These are phyloP conservation scores for Shiraia sp. DNA, from an alignment of 2,329 filamentous ascomycete species.

Conservation along the genomic window DNA sequence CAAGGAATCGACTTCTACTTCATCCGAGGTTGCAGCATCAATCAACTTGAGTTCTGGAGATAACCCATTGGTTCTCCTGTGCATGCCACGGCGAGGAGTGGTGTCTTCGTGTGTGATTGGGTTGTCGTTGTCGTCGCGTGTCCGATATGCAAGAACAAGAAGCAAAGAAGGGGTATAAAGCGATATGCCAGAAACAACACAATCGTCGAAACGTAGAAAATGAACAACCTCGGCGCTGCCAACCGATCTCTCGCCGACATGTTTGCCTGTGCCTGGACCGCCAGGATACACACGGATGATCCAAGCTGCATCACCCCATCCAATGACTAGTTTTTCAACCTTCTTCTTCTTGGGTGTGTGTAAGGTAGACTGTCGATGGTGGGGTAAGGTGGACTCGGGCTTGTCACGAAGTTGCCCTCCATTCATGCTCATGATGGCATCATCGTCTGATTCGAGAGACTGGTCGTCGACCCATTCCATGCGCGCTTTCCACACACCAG, in stretches of 20 bases:
- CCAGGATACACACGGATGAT: conserved; percentile 87
- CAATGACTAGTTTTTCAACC: conserved; percentile 80
- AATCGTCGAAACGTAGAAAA: conserved; percentile 88
- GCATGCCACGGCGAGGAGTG: conserved; percentile 67
- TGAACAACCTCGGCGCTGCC: conserved; percentile 89
- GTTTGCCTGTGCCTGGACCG: conserved; percentile 66
- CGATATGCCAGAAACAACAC: conserved; percentile 95
- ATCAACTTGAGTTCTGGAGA: conserved; percentile 90
- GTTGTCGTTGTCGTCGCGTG: conserved; percentile 70
- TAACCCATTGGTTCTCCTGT: conserved; percentile 74
- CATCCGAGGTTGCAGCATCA: conserved; percentile 78
- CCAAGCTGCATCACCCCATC: conserved; percentile 97
- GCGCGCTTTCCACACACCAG: conserved; percentile 88
- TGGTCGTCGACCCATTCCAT: conserved; percentile 92
- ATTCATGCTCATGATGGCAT: conserved; percentile 47
- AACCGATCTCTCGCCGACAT: conserved; percentile 70
- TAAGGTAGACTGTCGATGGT: conserved; percentile 54
- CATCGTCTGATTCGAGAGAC: conserved; percentile 73
- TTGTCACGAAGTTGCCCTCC: conserved; percentile 37
- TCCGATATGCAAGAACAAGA: conserved; percentile 88
- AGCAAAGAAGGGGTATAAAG: conserved; percentile 92
- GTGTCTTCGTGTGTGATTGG: conserved; percentile 57
- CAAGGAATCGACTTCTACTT: conserved; percentile 85
- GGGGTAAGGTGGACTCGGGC: conserved; percentile 36
- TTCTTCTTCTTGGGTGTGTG: conserved; percentile 34